Base-by-base conservation (phyloP, 176 grass and related monocot species). In the Saccharum spontaneum region DNA sequence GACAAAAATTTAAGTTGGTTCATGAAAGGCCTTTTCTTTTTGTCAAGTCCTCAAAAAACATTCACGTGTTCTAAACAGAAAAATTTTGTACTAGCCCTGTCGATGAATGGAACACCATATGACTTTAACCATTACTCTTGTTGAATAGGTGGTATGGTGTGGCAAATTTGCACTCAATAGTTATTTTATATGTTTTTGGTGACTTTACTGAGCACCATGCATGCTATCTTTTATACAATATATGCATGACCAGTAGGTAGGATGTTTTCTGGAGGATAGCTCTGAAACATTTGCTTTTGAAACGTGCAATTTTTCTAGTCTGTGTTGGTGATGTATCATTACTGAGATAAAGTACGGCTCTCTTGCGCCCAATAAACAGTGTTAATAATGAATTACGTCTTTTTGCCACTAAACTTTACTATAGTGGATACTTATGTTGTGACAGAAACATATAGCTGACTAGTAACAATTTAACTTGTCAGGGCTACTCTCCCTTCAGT, bases 401-500 rank as follows among this genome's bases (percentile, higher is more conserved):
- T 79, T 70, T 68, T 39, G n/a, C 16, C 63, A 39, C 72, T 82
- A 38, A 77, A 69, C 1, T 45, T 20, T 68, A 40, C 5, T 60
- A 67, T 80, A 69, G 6, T 68, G 67, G 37, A 68, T 7, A 37
- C 3, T 45, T 46, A 7, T 61, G 4, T 37, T 73, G 34, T 45
- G 15, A 69, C 75, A 66, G 0, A 22, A 81, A 33, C 44, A 79
- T 77, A 50, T 79, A 76, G 49, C 48, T 76, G 76, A 71, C 23
- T 36, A 62, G 46, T 80, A 41, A 11, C 41, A 17, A 57, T 73
- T 67, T 79, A 11, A 57, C 72, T 60, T 83, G 36, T 79, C 43
- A 73, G 75, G 74, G 63, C 5, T 10, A 69, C 28, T 75, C 28
- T 80, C 39, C 15, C 0, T 60, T 83, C 28, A 15, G 45, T 67